Percentiles rank a stretch among this genome's conserved stretches.
Conservation (phyloP, 768 basidiomycete species). For the Porpolomopsis calyptriformis region DNA sequence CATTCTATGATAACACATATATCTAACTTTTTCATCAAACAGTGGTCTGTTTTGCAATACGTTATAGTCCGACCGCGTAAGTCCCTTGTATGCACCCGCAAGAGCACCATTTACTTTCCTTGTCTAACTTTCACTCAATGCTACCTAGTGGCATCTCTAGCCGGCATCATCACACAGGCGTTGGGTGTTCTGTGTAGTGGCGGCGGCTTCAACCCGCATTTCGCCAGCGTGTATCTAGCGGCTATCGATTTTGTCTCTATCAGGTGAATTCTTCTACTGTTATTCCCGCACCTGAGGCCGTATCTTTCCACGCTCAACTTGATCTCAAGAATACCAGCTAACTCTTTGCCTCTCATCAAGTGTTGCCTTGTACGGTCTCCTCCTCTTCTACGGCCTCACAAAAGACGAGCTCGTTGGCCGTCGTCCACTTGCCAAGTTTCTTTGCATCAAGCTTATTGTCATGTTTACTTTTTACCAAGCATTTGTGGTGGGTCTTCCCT, state of each 20-base stretch:
- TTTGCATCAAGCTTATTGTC: constrained; percentile 78
- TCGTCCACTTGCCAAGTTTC: constrained; percentile 75
- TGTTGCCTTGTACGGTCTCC: constrained; percentile 75
- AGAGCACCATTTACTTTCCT: background rate
- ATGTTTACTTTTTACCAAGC: constrained; percentile 86
- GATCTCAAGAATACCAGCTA: background rate
- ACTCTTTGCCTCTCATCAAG: constrained; percentile 22
- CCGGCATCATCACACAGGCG: constrained; percentile 68
- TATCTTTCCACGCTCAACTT: background rate
- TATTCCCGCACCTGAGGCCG: too few relatives aligned
- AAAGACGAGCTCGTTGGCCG: constrained; percentile 68
- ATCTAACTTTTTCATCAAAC: constrained; percentile 6
- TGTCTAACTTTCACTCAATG: background rate
- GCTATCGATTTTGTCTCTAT: constrained; percentile 74
- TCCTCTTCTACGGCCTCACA: constrained; percentile 75
- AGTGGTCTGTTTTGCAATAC: constrained; percentile 90
- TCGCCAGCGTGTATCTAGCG: constrained; percentile 61
- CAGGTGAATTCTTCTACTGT: constrained; percentile 33
- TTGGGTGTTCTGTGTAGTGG: constrained; percentile 60
- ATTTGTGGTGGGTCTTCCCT: constrained; percentile 45
- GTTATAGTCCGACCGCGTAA: constrained; percentile 54
- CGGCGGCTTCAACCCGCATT: constrained; percentile 46
- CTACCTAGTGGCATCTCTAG: constrained; percentile 48
- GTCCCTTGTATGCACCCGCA: constrained; percentile 2
- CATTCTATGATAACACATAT: background rate